A percentile compares a stretch with the other conserved stretches of the same genome.
Evolutionary conservation across 345 rosid genomes (phyloP).

Genomic region (Hibiscus mutabilis): DNA sequence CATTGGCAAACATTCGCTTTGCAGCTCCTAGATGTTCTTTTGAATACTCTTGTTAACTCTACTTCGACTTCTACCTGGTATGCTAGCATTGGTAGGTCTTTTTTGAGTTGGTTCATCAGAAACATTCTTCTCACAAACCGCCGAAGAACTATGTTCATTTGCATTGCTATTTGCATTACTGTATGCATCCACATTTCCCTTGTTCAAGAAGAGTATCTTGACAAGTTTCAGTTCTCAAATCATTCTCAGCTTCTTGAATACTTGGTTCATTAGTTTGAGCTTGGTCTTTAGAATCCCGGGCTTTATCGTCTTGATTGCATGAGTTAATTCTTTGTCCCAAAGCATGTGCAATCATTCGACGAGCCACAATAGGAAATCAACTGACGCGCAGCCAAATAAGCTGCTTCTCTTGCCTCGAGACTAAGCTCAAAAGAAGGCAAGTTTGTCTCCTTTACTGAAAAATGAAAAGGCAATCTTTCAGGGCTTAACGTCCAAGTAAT

Average conservation of each 20-base stretch:
- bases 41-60: constrained; percentile 29
- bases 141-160: constrained; percentile 2
- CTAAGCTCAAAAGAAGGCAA: constrained; percentile 28
- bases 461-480: background rate
- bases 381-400: constrained; percentile 60
- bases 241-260: constrained; percentile 15
- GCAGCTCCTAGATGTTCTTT: constrained; percentile 57
- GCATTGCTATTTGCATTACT: constrained; percentile 17
- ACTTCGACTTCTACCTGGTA: constrained; percentile 20
- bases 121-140: constrained; percentile 19
- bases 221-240: constrained; percentile 13
- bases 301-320: constrained; percentile 6
- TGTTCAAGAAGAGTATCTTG: constrained; percentile 7
- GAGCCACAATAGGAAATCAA: constrained; percentile 59
- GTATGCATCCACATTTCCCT: background rate
- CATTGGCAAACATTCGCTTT: constrained; percentile 61
- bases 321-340: constrained; percentile 41
- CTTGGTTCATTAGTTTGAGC: constrained; percentile 8
- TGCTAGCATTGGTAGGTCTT: constrained; percentile 3
- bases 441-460: constrained; percentile 28
- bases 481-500: background rate
- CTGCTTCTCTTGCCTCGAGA: constrained; percentile 54
- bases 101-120: constrained; percentile 19
- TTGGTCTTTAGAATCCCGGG: constrained; percentile 14
- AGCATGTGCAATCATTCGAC: constrained; percentile 74